These are phyloP conservation scores for Rhodomyrtus tomentosa DNA, from an alignment of 345 rosid species.

Conservation along the genomic window DNA sequence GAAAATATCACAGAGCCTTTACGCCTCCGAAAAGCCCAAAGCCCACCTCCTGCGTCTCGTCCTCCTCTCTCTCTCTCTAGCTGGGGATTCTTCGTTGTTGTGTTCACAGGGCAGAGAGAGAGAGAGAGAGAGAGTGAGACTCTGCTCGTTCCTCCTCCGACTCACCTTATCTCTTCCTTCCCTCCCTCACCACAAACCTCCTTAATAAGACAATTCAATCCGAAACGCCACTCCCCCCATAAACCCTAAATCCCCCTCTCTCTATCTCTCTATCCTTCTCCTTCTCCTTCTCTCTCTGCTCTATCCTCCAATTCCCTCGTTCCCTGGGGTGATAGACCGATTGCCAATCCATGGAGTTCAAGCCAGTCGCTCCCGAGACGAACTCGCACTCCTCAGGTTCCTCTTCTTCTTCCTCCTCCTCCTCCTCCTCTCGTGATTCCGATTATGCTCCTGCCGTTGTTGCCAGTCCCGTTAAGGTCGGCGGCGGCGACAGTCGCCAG, in stretches of 20 bases:
- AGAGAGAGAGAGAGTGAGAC: not conserved
- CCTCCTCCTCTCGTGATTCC: slow-evolving; percentile 1
- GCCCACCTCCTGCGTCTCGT: not conserved
- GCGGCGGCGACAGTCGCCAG: slow-evolving; percentile 4
- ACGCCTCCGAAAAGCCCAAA: not conserved
- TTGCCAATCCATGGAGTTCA: slow-evolving; percentile 29
- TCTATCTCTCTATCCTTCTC: not conserved
- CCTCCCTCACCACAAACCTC: not conserved
- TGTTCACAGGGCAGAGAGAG: no score
- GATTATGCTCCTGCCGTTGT: slow-evolving; percentile 4
- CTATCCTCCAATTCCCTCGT: not conserved
- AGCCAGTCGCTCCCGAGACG: slow-evolving; percentile 22
- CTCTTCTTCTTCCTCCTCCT: slow-evolving; percentile 5
- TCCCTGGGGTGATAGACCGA: not conserved
- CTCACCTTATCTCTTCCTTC: not conserved
- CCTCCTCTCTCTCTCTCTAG: not conserved
- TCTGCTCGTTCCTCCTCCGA: not conserved
- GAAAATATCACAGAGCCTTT: not conserved
- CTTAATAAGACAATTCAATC: not conserved
- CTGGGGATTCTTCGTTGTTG: no score
- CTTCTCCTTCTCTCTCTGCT: not conserved
- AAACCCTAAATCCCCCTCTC: not conserved
- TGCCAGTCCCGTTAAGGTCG: slow-evolving; percentile 8
- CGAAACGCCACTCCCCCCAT: not conserved
- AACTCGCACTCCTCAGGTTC: slow-evolving; percentile 38